Conservation (phyloP, 208 protist genomes). For the Tritrichomonas foetus region DNA sequence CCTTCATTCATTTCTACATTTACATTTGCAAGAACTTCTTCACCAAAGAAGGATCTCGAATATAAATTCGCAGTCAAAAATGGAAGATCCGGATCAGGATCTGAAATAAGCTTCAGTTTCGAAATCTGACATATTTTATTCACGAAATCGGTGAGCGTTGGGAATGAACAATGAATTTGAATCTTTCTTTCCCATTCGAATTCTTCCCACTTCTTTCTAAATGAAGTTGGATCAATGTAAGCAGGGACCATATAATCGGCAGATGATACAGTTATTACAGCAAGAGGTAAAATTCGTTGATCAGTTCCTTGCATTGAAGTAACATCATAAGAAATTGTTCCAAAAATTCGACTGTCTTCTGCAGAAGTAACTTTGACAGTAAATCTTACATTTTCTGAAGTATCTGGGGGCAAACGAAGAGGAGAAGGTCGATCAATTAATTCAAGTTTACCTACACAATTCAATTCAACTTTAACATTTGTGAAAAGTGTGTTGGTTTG, state of each 20-base stretch:
- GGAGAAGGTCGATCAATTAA: background rate
- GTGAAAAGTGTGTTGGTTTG: background rate
- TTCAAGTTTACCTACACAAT: background rate
- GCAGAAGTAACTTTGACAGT: background rate
- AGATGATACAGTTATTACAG: background rate
- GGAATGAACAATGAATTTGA: background rate
- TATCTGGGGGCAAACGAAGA: background rate
- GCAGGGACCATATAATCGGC: background rate
- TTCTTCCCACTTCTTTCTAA: background rate
- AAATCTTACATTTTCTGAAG: background rate
- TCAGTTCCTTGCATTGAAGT: too few species aligned
- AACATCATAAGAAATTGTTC: background rate
- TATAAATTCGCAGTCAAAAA: background rate
- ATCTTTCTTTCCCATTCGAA: conserved; percentile 43
- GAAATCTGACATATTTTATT: background rate
- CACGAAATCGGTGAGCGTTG: background rate
- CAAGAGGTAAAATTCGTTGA: background rate
- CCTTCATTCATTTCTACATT: background rate
- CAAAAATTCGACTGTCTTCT: background rate
- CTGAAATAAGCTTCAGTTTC: background rate
- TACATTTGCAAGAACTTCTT: conserved; percentile 8
- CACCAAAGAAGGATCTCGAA: background rate
- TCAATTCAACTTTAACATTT: conserved; percentile 20
- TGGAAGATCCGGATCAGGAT: background rate
- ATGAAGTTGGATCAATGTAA: background rate